Evolutionary conservation across 345 rosid species (phyloP), one percentile per base, ranked within the genome.

Genomic region (Populus deltoides): DNA sequence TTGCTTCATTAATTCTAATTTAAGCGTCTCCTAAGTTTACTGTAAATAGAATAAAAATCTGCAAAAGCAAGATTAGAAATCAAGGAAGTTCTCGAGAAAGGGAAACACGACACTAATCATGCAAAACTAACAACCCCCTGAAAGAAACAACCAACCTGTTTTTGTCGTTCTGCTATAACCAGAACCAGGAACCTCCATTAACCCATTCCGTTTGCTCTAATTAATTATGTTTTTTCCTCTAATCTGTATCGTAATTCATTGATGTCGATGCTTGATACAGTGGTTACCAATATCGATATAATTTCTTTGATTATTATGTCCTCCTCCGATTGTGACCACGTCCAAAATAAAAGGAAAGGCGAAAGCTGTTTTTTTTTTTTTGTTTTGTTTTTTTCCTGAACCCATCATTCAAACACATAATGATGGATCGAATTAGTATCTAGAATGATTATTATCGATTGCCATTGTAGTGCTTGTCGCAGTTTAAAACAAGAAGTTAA

Each of bases 141-240:
- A 66, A 71, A 75, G 55, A 18, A 72, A 77, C 80, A 73, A 25
- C 78, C 70, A 68, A 73, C 78, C 62, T 68, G 25, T n/a, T 51
- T 62, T 55, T 66, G 61, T 68, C 57, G 25, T 45, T 18, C 31
- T 73, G 49, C 61, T 65, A 51, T 41, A 22, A 68, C 55, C 25
- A 20, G 78, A n/a, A 8, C 53, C 25, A 31, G 47, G 10, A 57
- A 57, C 29, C 27, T 53, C 18, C 66, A 51, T 68, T 25, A 47
- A 13, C 62, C 35, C 13, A n/a, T 73, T 61, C 43, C 62, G 68
- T 38, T n/a, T 36, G 49, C 9, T 20, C 45, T 41, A 4, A 15
- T 25, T 71, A 67, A 16, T 67, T 20, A 29, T 18, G 27, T 3
- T 67, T 67, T 67, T 66, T 36, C 17, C 8, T 33, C 36, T 33